Conservation (phyloP, 2,329 filamentous ascomycete genomes). For the Fusarium sp. region DNA sequence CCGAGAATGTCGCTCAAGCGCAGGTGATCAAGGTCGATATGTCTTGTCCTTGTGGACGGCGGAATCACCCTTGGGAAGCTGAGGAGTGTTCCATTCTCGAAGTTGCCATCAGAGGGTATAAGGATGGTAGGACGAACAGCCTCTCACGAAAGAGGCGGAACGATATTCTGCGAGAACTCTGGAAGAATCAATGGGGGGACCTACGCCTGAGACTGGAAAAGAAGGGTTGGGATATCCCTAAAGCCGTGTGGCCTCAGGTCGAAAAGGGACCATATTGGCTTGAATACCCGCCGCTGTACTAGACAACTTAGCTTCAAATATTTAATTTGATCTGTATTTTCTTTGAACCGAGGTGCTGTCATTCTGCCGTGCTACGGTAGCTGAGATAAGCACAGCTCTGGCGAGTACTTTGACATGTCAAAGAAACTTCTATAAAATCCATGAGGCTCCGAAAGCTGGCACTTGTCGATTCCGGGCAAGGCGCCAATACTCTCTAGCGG, state of each 20-base stretch:
- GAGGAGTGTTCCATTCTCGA: not conserved
- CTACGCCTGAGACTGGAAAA: not conserved
- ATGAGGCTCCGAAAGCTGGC: accelerated
- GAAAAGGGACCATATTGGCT: too few relatives aligned
- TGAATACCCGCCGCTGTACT: too few relatives aligned
- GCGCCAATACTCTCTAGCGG: not conserved
- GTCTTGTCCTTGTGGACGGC: not conserved
- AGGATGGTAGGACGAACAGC: too few relatives aligned
- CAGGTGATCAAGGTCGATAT: too few relatives aligned
- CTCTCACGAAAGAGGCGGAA: too few relatives aligned
- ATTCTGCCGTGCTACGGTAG: not conserved
- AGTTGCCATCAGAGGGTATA: not conserved
- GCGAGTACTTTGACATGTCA: not conserved
- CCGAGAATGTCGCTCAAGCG: too few relatives aligned
- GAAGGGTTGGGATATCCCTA: not conserved
- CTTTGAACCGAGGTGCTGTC: not conserved
- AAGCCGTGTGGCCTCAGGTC: too few relatives aligned
- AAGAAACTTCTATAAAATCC: not conserved
- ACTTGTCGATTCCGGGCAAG: not conserved
- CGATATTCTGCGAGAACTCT: not conserved
- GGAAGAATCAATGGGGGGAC: not conserved
- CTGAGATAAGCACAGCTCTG: not conserved
- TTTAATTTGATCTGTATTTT: accelerated
- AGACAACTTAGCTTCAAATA: too few relatives aligned
- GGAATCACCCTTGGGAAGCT: not conserved